Evolutionary conservation across 768 basidiomycete species (phyloP).

Genomic region (Leccinum disarticulatum): DNA sequence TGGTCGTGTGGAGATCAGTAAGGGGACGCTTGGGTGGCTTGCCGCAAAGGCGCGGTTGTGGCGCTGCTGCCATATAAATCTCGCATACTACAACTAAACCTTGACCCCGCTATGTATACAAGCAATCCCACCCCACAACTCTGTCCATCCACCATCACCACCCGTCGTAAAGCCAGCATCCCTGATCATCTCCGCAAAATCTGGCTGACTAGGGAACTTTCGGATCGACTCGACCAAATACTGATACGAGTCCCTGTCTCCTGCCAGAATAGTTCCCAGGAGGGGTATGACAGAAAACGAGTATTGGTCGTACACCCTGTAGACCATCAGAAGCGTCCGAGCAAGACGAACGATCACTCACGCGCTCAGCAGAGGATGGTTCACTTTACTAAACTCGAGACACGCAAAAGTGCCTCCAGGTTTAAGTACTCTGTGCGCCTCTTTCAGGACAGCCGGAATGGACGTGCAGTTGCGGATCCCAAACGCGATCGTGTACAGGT

Average conservation of each 20-base stretch:
- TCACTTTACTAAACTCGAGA: conserved; percentile 93
- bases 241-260: conserved; percentile 93
- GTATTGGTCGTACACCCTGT: conserved; percentile 89
- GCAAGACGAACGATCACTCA: conserved; percentile 42
- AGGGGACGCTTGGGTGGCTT: conserved; percentile 9
- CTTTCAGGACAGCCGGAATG: conserved; percentile 79
- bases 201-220: conserved; percentile 83
- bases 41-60: conserved; percentile 30
- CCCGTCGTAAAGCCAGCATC: conserved; percentile 82
- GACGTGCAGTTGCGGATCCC: conserved; percentile 98
- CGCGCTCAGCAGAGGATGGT: conserved; percentile 83
- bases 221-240: conserved; percentile 98
- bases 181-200: conserved; percentile 86
- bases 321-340: conserved; percentile 6
- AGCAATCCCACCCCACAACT: conserved; percentile 87
- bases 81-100: conserved; percentile 39
- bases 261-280: conserved; percentile 94
- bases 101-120: conserved; percentile 85
- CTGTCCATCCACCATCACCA: conserved; percentile 75
- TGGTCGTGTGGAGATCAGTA: conserved; percentile 29
- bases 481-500: conserved; percentile 98
- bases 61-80: conserved; percentile 19
- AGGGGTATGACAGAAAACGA: conserved; percentile 95
- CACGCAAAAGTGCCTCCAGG: conserved; percentile 96
- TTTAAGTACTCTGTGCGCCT: conserved; percentile 92